Base-by-base conservation (phyloP, 768 basidiomycete species). In the Leucocoprinus leucothites region DNA sequence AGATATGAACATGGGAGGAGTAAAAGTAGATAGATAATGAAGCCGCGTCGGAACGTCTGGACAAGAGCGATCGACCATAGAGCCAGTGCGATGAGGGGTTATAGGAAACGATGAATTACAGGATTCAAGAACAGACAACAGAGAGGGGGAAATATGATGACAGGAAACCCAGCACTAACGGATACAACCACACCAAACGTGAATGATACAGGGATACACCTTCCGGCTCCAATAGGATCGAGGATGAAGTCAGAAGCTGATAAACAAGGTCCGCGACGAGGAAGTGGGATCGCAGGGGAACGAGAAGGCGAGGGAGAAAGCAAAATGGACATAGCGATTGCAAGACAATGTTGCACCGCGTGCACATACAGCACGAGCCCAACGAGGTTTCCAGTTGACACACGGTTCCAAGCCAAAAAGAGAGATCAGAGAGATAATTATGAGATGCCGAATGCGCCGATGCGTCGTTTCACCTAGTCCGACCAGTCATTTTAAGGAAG, bases 1-100 rank as follows among this genome's bases (percentile, higher is more conserved):
- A 22, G n/a, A 24, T 18, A 22, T 11, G 48, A 24, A 48, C 38
- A 34, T 1, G 24, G 9, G 44, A 48, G 1, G 36, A 9, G 9
- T 47, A 19, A 53, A 45, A 38, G 51, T 14, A 48, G 31, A 59
- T 56, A 59, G 48, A 47, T 46, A 53, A n/a, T 36, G 51, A 56
- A 46, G 50, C 28, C 45, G 43, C 36, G 42, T 38, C 44, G 36
- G 24, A 58, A 58, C 34, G 24, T 41, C 48, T 22, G 38, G 52
- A 43, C 24, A 24, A 2, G 16, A 26, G 18, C n/a, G 19, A 43
- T 43, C n/a, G 34, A 9, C n/a, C 48, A 56, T n/a, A 47, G 44
- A 46, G 49, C 44, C 42, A 48, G 50, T 19, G 31, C 38, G 16
- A 38, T 13, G 31, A 31, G 31, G 11, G 31, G n/a, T n/a, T n/a